Evolutionary conservation across 1,139 yeast genomes (phyloP).

Genomic region (Ashbya aceris): DNA sequence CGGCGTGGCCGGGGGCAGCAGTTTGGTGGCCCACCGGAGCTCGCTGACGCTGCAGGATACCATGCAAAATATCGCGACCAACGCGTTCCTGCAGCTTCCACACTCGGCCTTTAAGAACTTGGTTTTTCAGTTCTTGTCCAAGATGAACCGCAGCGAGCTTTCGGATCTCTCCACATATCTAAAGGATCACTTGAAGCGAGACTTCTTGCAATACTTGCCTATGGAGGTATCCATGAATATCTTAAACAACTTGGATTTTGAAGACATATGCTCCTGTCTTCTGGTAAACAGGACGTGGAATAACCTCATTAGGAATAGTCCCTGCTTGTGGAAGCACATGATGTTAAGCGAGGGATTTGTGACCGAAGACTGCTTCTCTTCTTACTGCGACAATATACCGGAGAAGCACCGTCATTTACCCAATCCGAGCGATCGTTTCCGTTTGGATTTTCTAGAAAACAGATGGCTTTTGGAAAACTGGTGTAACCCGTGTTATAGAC

Average conservation of each 20-base stretch:
- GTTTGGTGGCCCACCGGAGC: not conserved
- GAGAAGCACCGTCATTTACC: slow-evolving; percentile 15
- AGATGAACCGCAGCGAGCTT: slow-evolving; percentile 57
- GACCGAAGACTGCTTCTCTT: slow-evolving; percentile 23
- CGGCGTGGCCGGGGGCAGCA: not conserved
- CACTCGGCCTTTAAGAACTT: slow-evolving; percentile 25
- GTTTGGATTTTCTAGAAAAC: slow-evolving; percentile 37
- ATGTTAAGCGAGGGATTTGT: slow-evolving; percentile 47
- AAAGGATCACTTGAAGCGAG: slow-evolving; percentile 57
- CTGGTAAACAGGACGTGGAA: slow-evolving; percentile 68
- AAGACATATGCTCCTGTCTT: slow-evolving; percentile 52
- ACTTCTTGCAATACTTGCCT: slow-evolving; percentile 63
- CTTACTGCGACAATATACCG: slow-evolving; percentile 13
- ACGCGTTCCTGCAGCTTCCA: slow-evolving; percentile 13
- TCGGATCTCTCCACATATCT: slow-evolving; percentile 58
- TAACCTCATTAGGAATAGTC: slow-evolving; percentile 46
- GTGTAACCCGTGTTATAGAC: slow-evolving; percentile 69
- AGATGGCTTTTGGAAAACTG: slow-evolving; percentile 62
- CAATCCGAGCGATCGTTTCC: slow-evolving; percentile 24
- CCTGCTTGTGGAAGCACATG: slow-evolving; percentile 51
- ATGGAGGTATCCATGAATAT: slow-evolving; percentile 65
- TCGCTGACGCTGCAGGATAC: slow-evolving; percentile 6
- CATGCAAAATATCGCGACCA: slow-evolving; percentile 11
- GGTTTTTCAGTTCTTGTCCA: slow-evolving; percentile 56
- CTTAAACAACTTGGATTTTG: slow-evolving; percentile 55